A percentile compares a stretch with the other conserved stretches of the same genome.
These are phyloP conservation scores for Puccinia horiana DNA, from an alignment of 1,284 basidiomycete species.

Conservation along the genomic window DNA sequence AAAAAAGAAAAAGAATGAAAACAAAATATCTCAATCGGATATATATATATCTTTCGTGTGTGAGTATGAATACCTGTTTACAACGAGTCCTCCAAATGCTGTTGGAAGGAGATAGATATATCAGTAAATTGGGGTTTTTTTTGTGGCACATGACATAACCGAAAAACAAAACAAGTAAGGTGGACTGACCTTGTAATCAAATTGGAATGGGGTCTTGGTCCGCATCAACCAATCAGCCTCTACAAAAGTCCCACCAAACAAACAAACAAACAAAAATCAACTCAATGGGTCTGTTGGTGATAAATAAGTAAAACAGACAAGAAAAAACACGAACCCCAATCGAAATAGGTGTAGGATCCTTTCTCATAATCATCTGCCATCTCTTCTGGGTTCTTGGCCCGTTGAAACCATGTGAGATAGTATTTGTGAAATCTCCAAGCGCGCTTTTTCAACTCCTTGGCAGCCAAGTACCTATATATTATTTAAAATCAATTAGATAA, in stretches of 20 bases:
- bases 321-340: conserved; percentile 54
- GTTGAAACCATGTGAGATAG: conserved; percentile 99
- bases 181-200: conserved; percentile 47
- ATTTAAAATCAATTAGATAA: too few species aligned
- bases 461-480: conserved; percentile 77
- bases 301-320: not conserved
- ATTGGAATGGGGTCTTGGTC: conserved; percentile 48
- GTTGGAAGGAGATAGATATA: not conserved
- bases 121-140: not conserved
- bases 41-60: too few species aligned
- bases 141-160: not conserved
- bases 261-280: conserved; percentile 6
- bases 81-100: conserved; percentile 28
- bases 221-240: conserved; percentile 50
- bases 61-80: not conserved
- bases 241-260: not conserved
- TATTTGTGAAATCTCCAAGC: conserved; percentile 99
- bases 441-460: conserved; percentile 94
- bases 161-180: not conserved
- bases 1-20: too few species aligned
- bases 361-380: conserved; percentile 99
- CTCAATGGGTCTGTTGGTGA: not conserved
- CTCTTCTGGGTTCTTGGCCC: conserved; percentile 96
- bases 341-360: conserved; percentile 68
- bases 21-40: too few species aligned